Evolutionary conservation across 2,329 filamentous ascomycete species (phyloP).

Genomic region (Elsinoe fawcettii): DNA sequence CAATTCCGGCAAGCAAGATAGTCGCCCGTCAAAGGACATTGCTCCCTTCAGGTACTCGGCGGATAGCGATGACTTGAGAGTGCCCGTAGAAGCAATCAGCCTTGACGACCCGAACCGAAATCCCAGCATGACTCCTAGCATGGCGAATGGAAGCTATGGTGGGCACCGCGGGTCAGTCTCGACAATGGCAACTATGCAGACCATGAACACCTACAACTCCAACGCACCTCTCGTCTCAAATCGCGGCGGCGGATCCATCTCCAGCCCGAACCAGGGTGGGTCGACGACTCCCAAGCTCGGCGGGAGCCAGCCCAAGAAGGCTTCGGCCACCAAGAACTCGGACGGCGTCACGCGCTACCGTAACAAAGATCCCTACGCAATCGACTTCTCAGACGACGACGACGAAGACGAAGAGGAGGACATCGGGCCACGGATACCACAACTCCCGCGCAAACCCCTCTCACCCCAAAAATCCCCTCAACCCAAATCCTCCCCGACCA

Average conservation of each 20-base stretch:
- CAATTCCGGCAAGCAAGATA: constrained; percentile 36
- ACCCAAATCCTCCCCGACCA: background rate
- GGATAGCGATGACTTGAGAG: constrained; percentile 70
- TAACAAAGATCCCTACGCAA: constrained; percentile 85
- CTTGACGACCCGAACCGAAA: constrained; percentile 26
- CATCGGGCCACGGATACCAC: background rate
- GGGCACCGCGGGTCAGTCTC: constrained; percentile 5
- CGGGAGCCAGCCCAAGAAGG: background rate
- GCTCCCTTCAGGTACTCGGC: constrained; percentile 79
- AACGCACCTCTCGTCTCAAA: constrained; percentile 14
- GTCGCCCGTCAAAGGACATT: constrained; percentile 16
- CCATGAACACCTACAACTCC: constrained; percentile 9
- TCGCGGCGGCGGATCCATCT: background rate
- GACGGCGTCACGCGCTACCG: constrained; percentile 62
- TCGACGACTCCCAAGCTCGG: constrained; percentile 7
- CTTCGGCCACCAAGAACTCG: background rate
- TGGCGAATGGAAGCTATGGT: constrained; percentile 4
- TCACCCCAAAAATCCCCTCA: background rate
- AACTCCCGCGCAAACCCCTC: constrained; percentile 8
- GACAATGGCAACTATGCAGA: constrained; percentile 13
- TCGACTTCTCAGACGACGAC: constrained; percentile 59
- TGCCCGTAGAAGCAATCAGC: constrained; percentile 34
- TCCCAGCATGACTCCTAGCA: background rate
- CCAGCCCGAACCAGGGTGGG: background rate
- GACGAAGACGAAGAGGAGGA: constrained; percentile 44